Conservation (phyloP, 192 early-diverging fungal genomes). For the Bifiguratus adelaidae region DNA sequence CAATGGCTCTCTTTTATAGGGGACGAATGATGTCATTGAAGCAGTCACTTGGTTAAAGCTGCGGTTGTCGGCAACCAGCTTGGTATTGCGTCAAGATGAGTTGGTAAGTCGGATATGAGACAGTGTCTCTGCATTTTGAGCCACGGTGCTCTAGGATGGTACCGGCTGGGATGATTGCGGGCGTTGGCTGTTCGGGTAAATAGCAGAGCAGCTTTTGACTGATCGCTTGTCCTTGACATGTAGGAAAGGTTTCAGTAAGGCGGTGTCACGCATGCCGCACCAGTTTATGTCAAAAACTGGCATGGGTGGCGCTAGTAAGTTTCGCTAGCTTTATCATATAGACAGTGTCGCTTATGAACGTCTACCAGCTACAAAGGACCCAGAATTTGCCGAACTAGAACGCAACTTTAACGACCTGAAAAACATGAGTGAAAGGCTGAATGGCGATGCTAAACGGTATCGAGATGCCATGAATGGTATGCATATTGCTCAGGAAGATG, state of each 20-base stretch:
- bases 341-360: constrained; percentile 5
- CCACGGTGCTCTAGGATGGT: no score
- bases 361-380: constrained; percentile 39
- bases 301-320: constrained; percentile 6
- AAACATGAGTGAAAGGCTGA: constrained; percentile 38
- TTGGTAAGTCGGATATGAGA: no score
- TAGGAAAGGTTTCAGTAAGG: constrained; percentile 75
- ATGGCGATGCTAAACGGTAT: constrained; percentile 56
- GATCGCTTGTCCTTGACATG: no score
- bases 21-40: no score
- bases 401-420: constrained; percentile 51
- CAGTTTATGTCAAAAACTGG: constrained; percentile 51
- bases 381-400: constrained; percentile 53
- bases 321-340: not conserved
- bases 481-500: not conserved
- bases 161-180: no score
- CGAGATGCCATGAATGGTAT: constrained; percentile 39
- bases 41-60: no score
- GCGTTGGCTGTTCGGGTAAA: no score
- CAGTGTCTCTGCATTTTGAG: no score
- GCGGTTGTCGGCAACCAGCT: no score
- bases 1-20: no score
- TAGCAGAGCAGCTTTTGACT: no score
- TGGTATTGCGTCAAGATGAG: no score
- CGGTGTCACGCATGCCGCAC: constrained; percentile 69